Evolutionary conservation across 371 early-diverging fungal genomes (phyloP), one percentile per base, ranked within the genome.

Genomic region (Rhizopus stolonifer): DNA sequence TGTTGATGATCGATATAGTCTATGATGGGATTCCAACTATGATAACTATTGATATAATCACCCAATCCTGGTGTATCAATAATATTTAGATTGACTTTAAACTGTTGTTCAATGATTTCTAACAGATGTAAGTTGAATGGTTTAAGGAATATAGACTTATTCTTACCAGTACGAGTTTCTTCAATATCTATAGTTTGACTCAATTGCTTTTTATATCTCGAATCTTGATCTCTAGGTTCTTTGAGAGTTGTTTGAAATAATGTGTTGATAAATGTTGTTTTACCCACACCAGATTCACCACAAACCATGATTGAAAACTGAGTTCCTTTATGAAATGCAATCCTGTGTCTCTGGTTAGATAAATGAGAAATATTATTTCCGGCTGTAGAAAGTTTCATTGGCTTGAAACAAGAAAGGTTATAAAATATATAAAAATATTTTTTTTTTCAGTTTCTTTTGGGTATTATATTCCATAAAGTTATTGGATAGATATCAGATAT

Each of bases 311-410:
- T 64, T 44, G 95, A 94, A 69, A 93, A 95, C 78, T 88, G 82
- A 22, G 91, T 82, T 26, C 95, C 95, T 61, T 86, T 86, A 65
- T 92, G 85, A 52, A 88, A 88, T 34, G 90, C 90, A 72, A 92
- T 94, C 78, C 89, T 88, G 75, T 96, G 95, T 54, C 87, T 80
- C 77, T 96, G 96, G 81, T 97, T 96, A 54, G 99, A 97, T 61
- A 98, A 80, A 79, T 94, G 93, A 59, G 95, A 92, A 58, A 98
- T 86, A 60, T 98, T 98, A 21, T 7, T 19, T 0, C 22, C 13
- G 4, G 7, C 31, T 7, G 31, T 29, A n/a, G n/a, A n/a, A n/a
- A n/a, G n/a, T n/a, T n/a, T n/a, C n/a, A n/a, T n/a, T n/a, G n/a
- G n/a, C n/a, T n/a, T n/a, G n/a, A n/a, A n/a, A n/a, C n/a, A n/a